Conservation (phyloP, 208 protist species). For the Acanthamoeba quina region DNA sequence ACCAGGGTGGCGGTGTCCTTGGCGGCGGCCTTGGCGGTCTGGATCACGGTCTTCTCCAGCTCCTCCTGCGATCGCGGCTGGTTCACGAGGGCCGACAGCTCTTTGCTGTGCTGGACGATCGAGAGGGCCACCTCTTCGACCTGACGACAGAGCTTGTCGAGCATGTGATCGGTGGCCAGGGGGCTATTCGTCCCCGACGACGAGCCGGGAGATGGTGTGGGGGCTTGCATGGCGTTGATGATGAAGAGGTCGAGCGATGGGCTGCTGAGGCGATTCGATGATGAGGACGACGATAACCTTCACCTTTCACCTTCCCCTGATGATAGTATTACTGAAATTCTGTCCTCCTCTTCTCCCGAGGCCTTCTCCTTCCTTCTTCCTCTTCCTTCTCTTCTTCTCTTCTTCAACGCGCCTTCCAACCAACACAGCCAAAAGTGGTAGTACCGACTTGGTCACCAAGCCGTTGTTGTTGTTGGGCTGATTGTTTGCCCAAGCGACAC, state of each 20-base stretch:
- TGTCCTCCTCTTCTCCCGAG: too few species aligned
- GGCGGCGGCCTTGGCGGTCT: conserved; percentile 55
- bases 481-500: too few species aligned
- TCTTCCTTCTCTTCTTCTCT: neutral
- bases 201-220: neutral
- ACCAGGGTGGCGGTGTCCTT: conserved; percentile 70
- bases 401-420: too few species aligned
- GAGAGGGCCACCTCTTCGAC: conserved; percentile 14
- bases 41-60: conserved; percentile 71
- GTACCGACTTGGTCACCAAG: too few species aligned
- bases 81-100: conserved; percentile 49
- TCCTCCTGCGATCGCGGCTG: conserved; percentile 51
- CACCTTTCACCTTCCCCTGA: too few species aligned
- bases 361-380: neutral
- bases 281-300: too few species aligned
- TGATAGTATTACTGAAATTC: too few species aligned
- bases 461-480: too few species aligned
- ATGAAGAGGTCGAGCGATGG: too few species aligned
- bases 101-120: conserved; percentile 42
- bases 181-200: neutral
- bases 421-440: too few species aligned
- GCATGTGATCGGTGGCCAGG: conserved; percentile 3
- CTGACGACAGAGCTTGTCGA: conserved; percentile 9
- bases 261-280: too few species aligned
- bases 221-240: neutral